These are phyloP conservation scores for Coemansia sp. DNA, from an alignment of 192 early-diverging fungal species.

Conservation along the genomic window DNA sequence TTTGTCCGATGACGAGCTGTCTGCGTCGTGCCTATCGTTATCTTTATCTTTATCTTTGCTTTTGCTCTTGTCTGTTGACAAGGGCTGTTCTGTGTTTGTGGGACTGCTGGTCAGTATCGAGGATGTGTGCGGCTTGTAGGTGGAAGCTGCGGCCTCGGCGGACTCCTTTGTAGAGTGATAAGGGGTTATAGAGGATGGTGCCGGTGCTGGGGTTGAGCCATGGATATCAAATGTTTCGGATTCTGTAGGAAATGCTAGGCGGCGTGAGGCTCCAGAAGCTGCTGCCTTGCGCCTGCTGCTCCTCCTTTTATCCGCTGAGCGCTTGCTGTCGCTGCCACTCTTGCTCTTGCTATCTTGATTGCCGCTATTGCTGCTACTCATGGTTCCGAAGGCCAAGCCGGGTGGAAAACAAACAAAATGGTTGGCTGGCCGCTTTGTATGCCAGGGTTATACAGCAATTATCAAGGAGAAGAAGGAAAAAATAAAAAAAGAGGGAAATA, in stretches of 20 bases:
- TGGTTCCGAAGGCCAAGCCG: neutral
- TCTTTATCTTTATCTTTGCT: no score
- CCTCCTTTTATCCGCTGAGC: slow-evolving; percentile 40
- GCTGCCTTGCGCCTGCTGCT: slow-evolving; percentile 16
- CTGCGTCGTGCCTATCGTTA: neutral
- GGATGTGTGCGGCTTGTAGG: slow-evolving; percentile 8
- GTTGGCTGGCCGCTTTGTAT: neutral
- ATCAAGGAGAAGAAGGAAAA: neutral
- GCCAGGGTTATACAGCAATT: neutral
- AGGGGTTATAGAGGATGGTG: slow-evolving; percentile 11
- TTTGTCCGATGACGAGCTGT: neutral
- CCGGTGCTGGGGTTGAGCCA: slow-evolving; percentile 21
- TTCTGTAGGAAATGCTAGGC: slow-evolving; percentile 40
- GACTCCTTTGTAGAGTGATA: slow-evolving; percentile 10
- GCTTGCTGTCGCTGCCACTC: slow-evolving; percentile 11
- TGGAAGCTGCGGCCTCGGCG: slow-evolving; percentile 3
- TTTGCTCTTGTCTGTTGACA: neutral
- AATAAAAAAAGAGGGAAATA: neutral
- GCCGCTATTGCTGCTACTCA: neutral
- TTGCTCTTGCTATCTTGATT: slow-evolving; percentile 14
- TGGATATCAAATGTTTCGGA: slow-evolving; percentile 47
- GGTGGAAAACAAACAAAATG: slow-evolving; percentile 1
- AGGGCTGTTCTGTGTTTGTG: neutral
- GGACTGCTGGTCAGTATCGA: neutral
- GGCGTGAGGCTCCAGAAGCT: slow-evolving; percentile 7